Conservation (phyloP, 73 alveolate species). For the Paramecium pentaurelia region DNA sequence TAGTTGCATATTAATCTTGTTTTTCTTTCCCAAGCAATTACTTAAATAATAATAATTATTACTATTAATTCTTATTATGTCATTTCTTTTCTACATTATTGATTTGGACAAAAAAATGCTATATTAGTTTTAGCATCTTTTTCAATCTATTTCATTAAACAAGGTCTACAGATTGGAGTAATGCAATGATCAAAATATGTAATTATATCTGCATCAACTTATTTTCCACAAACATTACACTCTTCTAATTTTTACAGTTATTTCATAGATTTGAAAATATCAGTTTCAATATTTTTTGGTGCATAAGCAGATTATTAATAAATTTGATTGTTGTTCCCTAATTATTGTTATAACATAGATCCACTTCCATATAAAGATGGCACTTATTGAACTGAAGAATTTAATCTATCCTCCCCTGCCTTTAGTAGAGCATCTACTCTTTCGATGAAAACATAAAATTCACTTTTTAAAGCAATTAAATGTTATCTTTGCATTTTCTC, state of each 20-base stretch:
- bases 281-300: not conserved
- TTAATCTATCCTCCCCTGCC: not conserved
- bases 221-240: constrained; percentile 44
- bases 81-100: not conserved
- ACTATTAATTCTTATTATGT: not conserved
- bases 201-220: constrained; percentile 24
- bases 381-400: not conserved
- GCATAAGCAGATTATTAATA: not conserved
- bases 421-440: not conserved
- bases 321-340: not conserved
- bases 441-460: not conserved
- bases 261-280: not conserved
- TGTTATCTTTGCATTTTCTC: not conserved
- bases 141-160: not conserved
- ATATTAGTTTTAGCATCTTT: constrained; percentile 44
- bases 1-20: not conserved
- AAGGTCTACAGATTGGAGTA: not conserved
- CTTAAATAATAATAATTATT: not conserved
- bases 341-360: not conserved
- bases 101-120: not conserved
- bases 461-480: not conserved
- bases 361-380: not conserved
- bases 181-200: constrained; percentile 46
- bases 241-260: not conserved
- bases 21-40: constrained; percentile 42